Evolutionary conservation across 2,329 filamentous ascomycete species (phyloP), one percentile per base, ranked within the genome.

Genomic region (Aspergillus terreus): DNA sequence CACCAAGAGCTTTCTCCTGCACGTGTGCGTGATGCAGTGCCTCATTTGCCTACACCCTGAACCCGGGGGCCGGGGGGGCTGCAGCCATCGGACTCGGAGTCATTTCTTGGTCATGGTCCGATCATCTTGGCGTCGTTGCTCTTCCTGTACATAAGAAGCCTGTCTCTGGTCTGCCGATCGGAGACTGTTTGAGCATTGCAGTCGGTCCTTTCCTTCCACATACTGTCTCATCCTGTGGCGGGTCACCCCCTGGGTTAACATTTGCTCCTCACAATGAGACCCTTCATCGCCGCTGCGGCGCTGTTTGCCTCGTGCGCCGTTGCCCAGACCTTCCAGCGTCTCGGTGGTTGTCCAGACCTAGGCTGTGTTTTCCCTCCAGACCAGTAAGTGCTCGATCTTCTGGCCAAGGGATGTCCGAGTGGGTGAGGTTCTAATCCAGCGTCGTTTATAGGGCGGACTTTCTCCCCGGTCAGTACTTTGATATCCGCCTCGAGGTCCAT

Each of bases 401-500:
- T 19, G 6, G 40, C 15, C 5, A 30, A 27, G 23, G 43, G 6
- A 14, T 32, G 17, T 12, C 36, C 19, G 14, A 30, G 27, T 11
- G 27, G 27, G 27, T 30, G 27, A 23, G 27, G 27, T 10, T 11
- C 27, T 30, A 30, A 30, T 30, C 27, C 7, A 30, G 27, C 10
- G 11, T 30, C 3, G 27, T 2, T 2, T n/a, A 9, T 54, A 81
- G 78, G 74, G 84, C 86, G 57, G 89, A 94, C 63, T 94, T 94
- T 73, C 80, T 95, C 1, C 85, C 89, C 4, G 89, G 89, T 11
- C 89, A 94, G 73, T 86, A 82, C 68, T 94, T 94, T 64, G 90
- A 94, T 67, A 85, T 95, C 56, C 85, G 89, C 53, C 81, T 92
- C 53, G 89, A 94, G 69, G 82, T 94, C 27, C 88, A 92, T 66